A percentile compares a stretch with the other conserved stretches of the same genome.
phyloP scores from a whole-genome alignment of 192 early-diverging fungal genomes.

The Funneliformis mosseae region DNA sequence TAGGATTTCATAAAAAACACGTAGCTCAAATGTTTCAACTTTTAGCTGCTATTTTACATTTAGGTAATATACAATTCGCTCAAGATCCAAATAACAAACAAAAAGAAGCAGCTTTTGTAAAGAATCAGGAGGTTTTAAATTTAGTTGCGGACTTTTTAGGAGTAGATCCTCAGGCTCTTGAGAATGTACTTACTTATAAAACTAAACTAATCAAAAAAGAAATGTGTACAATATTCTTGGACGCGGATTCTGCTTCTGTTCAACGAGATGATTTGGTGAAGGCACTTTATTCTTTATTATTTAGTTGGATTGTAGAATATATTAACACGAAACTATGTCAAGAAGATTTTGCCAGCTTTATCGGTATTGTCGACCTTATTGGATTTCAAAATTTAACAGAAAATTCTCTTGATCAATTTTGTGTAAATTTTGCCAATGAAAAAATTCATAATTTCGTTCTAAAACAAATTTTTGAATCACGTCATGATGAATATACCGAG shows the following conservation, averaged over 20 bases:
- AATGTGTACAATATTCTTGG: conserved; percentile 80
- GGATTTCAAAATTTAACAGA: conserved; percentile 64
- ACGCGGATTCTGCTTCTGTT: conserved; percentile 65
- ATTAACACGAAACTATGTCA: conserved; percentile 80
- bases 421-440: conserved; percentile 86
- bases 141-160: conserved; percentile 83
- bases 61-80: conserved; percentile 86
- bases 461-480: conserved; percentile 72
- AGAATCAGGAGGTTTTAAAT: conserved; percentile 74
- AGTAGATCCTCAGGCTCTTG: conserved; percentile 67
- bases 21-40: conserved; percentile 84
- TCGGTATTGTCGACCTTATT: conserved; percentile 84
- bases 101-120: conserved; percentile 74
- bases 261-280: conserved; percentile 75
- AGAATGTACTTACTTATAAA: conserved; percentile 79
- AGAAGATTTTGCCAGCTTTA: conserved; percentile 69
- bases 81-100: conserved; percentile 62
- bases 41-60: conserved; percentile 81
- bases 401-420: conserved; percentile 71
- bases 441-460: conserved; percentile 77
- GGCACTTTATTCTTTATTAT: conserved; percentile 81
- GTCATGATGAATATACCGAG: conserved; percentile 56
- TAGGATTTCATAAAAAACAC: conserved; percentile 82
- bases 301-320: conserved; percentile 83
- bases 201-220: conserved; percentile 82